Evolutionary conservation across 768 basidiomycete species (phyloP).

Genomic region (Astraeus odoratus): DNA sequence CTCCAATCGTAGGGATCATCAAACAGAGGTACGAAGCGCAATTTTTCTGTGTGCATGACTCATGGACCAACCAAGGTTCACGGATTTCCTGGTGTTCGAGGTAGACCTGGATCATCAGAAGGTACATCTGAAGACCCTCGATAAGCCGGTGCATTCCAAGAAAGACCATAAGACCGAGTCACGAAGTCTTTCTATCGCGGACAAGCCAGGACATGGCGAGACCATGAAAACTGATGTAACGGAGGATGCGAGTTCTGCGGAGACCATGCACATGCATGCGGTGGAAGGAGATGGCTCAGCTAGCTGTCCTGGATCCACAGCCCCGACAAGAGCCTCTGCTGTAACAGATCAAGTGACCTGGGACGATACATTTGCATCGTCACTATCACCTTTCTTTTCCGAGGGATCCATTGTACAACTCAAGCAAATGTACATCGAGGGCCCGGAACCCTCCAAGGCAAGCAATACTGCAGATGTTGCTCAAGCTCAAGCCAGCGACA

Average conservation of each 20-base stretch:
- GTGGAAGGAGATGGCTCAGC: no score
- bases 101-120: constrained; percentile 77
- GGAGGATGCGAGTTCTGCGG: not conserved
- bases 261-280: constrained; percentile 4
- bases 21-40: constrained; percentile 73
- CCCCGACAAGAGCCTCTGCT: not conserved
- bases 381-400: constrained; percentile 59
- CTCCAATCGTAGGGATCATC: constrained; percentile 85
- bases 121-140: constrained; percentile 73
- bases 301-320: not conserved
- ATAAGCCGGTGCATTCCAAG: constrained; percentile 54
- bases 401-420: constrained; percentile 51
- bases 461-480: constrained; percentile 50
- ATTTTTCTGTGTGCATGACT: not conserved
- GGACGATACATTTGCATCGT: constrained; percentile 52
- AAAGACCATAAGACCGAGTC: constrained; percentile 29
- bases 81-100: constrained; percentile 94
- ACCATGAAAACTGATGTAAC: constrained; percentile 9
- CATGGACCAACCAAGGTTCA: constrained; percentile 56
- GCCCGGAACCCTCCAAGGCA: constrained; percentile 66
- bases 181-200: constrained; percentile 10
- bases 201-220: constrained; percentile 7
- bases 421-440: constrained; percentile 74
- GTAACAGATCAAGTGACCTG: constrained; percentile 41
- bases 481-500: constrained; percentile 8